Evolutionary conservation across 768 basidiomycete genomes (phyloP).

Genomic region (Leccinum barrowsii): DNA sequence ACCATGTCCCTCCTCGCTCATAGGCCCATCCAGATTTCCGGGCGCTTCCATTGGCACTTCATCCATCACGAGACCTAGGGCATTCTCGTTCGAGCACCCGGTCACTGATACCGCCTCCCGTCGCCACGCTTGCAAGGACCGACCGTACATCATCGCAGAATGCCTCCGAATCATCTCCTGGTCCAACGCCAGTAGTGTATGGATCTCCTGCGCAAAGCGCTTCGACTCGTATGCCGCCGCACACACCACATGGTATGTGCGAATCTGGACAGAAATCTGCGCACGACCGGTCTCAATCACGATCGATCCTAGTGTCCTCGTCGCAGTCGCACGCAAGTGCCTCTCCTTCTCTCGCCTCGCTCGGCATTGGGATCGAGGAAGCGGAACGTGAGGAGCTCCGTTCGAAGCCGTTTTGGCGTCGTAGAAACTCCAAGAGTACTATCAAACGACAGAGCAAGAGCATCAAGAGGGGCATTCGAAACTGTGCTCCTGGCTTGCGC

Average conservation of each 20-base stretch:
- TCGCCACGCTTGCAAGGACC: conserved; percentile 1
- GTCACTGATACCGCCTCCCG: neutral
- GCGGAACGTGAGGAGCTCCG: conserved; percentile 20
- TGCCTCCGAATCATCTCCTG: conserved; percentile 14
- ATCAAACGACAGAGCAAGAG: conserved; percentile 2
- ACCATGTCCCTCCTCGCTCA: neutral
- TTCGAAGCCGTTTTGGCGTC: conserved; percentile 19
- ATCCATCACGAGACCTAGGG: conserved; percentile 5
- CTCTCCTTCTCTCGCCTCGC: conserved; percentile 16
- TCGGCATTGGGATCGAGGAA: conserved; percentile 25
- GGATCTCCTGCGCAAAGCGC: conserved; percentile 19
- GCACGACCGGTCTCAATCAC: conserved; percentile 2
- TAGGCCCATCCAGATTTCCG: neutral
- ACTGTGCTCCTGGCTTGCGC: neutral
- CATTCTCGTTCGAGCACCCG: neutral
- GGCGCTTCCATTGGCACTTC: neutral
- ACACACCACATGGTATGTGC: conserved; percentile 51
- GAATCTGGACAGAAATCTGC: conserved; percentile 48
- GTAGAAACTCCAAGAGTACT: conserved; percentile 10
- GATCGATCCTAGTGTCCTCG: conserved; percentile 10
- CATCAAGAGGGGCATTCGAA: neutral
- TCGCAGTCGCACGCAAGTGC: conserved; percentile 17
- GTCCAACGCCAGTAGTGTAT: conserved; percentile 16
- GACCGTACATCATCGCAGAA: conserved; percentile 7
- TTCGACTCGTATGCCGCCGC: conserved; percentile 30